These are phyloP conservation scores for Cryphonectria radicalis DNA, from an alignment of 2,329 filamentous ascomycete species.

Conservation along the genomic window DNA sequence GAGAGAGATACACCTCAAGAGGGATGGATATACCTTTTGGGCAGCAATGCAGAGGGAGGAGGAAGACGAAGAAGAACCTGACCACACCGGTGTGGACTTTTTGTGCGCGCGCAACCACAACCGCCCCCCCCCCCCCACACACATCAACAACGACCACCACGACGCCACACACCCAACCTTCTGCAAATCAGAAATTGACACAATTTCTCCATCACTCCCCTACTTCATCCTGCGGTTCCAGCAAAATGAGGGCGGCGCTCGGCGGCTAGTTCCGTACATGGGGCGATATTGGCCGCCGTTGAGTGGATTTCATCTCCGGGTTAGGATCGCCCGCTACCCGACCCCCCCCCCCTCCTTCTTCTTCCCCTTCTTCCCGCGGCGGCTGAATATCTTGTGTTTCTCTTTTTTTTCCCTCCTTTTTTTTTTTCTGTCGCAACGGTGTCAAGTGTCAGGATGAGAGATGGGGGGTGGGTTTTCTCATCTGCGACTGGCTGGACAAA, in stretches of 20 bases:
- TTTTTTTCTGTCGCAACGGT: not conserved
- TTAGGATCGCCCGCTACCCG: not conserved
- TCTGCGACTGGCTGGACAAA: not conserved
- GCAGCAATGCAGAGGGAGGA: not conserved
- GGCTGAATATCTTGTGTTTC: not conserved
- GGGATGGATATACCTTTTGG: constrained; percentile 10
- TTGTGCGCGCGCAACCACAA: no score
- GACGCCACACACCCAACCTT: not conserved
- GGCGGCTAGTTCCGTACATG: not conserved
- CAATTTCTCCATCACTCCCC: not conserved
- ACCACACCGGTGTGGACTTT: not conserved
- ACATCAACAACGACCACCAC: not conserved
- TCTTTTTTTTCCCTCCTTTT: no score
- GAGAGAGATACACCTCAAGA: not conserved
- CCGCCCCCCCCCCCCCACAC: no score
- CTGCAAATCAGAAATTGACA: not conserved
- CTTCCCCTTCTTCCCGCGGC: not conserved
- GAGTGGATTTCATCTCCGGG: constrained; percentile 3
- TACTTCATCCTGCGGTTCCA: not conserved
- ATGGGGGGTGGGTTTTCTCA: not conserved
- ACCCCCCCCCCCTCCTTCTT: not conserved
- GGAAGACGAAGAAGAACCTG: not conserved
- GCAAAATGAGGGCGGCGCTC: not conserved
- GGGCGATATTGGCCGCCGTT: not conserved
- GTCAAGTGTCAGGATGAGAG: not conserved